phyloP scores from a whole-genome alignment of 2,329 filamentous ascomycete species.

The Microdochium paspali region DNA sequence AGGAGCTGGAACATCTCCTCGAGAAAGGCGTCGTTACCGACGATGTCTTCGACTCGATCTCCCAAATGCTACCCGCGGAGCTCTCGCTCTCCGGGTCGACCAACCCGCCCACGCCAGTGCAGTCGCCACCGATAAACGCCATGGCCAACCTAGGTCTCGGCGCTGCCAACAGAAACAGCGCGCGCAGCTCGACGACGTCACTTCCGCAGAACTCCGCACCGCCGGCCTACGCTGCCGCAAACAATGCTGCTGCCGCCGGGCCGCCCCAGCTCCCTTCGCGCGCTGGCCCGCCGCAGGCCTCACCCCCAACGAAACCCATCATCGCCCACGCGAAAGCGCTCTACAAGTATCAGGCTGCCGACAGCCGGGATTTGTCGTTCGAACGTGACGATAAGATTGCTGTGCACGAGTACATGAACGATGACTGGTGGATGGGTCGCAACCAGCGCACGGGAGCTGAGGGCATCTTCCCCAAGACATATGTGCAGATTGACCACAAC shows the following conservation, averaged over 20 bases:
- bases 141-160: slow-evolving; percentile 30
- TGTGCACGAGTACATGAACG: slow-evolving; percentile 29
- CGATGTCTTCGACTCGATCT: slow-evolving; percentile 65
- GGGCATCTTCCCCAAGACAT: slow-evolving; percentile 92
- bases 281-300: slow-evolving; percentile 28
- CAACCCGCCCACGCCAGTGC: slow-evolving; percentile 24
- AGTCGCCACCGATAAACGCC: slow-evolving; percentile 23
- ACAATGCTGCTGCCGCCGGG: slow-evolving; percentile 40
- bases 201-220: slow-evolving; percentile 17
- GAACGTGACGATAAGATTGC: neutral
- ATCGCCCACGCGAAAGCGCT: slow-evolving; percentile 70
- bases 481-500: slow-evolving; percentile 68
- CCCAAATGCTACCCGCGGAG: slow-evolving; percentile 64
- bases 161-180: neutral
- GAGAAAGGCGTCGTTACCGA: slow-evolving; percentile 74
- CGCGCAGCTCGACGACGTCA: neutral
- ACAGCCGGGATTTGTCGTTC: slow-evolving; percentile 67
- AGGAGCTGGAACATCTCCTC: slow-evolving; percentile 88
- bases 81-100: slow-evolving; percentile 44
- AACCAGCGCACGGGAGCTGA: slow-evolving; percentile 76
- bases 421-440: slow-evolving; percentile 91
- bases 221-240: slow-evolving; percentile 27
- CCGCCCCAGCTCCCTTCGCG: slow-evolving; percentile 18
- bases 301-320: slow-evolving; percentile 40
- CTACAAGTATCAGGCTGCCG: slow-evolving; percentile 72